Percentiles rank a stretch among this genome's conserved stretches.
Conservation (phyloP, 257 asterid genomes). For the Forsythia viridissima region DNA sequence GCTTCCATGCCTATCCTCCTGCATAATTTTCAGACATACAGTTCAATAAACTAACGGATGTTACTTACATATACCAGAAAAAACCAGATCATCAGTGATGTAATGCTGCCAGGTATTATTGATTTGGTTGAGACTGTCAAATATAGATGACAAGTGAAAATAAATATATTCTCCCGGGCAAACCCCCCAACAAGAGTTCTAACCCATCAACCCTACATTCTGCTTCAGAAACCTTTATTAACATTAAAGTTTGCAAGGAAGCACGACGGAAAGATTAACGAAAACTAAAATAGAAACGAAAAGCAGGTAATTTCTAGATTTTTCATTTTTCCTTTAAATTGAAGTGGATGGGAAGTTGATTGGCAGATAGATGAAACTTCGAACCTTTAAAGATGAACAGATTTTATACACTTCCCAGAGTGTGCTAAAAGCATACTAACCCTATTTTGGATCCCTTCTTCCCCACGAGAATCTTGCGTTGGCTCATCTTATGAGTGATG, state of each 20-base stretch:
- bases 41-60: neutral
- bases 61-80: neutral
- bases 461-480: slow-evolving; percentile 89
- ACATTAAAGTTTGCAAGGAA: neutral
- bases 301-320: neutral
- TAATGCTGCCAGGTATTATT: neutral
- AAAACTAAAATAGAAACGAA: neutral
- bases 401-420: neutral
- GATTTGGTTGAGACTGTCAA: neutral
- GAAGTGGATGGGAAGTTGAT: neutral
- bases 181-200: neutral
- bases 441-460: slow-evolving; percentile 85
- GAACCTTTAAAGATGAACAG: neutral
- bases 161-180: neutral
- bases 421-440: slow-evolving; percentile 39
- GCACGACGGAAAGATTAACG: neutral
- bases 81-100: neutral
- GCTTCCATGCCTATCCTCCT: slow-evolving; percentile 96
- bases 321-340: neutral
- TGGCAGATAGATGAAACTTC: neutral
- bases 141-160: neutral
- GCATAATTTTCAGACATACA: slow-evolving; percentile 20
- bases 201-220: neutral
- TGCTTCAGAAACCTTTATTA: neutral
- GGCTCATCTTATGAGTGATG: slow-evolving; percentile 87